Base-by-base conservation (phyloP, 805 yeast species). In the Wickerhamomyces canadensis region DNA sequence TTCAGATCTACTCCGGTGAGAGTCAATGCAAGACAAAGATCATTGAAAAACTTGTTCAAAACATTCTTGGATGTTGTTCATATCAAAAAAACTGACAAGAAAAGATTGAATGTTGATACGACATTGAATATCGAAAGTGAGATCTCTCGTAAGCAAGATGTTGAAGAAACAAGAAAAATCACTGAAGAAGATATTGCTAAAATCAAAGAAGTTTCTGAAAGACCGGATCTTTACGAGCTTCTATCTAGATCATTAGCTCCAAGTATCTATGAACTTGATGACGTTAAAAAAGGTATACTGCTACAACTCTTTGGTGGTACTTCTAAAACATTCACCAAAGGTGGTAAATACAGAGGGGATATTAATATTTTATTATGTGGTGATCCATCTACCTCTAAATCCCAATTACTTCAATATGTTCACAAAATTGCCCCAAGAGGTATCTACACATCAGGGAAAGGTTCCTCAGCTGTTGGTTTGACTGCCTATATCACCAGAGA, bases 391-490 rank as follows among this genome's bases (percentile, higher is more conserved):
- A 93, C 99, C 2, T 80, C 97, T 11, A 93, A 93, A 58, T 93
- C 98, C 3, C 99, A 93, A 61, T 64, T 93, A 32, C 69, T 93
- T 47, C 95, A 88, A 55, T 93, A 93, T 50, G 97, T 93, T 30
- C 98, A 93, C 64, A 86, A 89, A 54, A 93, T 93, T 49, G 95
- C 98, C 1, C 99, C 99, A 31, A 74, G 98, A 57, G 98, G 98
- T 49, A 86, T 93, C 27, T 93, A 89, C 62, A 93, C 99, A 4
- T 89, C 97, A 1, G 99, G 99, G 61, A 93, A 93, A 55, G 98
- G 98, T 35, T 88, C 97, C 1, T 93, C 98, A 23, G 99, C 99
- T 0, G 99, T 93, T 34, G 99, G 99, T 70, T 70, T 93, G 54
- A 93, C 99, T 1, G 98, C 99, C 0, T 93, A 93, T 58, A 82